A percentile compares a stretch with the other conserved stretches of the same genome.
phyloP scores from a whole-genome alignment of 441 rosid genomes.

The Omphalea diandra region DNA sequence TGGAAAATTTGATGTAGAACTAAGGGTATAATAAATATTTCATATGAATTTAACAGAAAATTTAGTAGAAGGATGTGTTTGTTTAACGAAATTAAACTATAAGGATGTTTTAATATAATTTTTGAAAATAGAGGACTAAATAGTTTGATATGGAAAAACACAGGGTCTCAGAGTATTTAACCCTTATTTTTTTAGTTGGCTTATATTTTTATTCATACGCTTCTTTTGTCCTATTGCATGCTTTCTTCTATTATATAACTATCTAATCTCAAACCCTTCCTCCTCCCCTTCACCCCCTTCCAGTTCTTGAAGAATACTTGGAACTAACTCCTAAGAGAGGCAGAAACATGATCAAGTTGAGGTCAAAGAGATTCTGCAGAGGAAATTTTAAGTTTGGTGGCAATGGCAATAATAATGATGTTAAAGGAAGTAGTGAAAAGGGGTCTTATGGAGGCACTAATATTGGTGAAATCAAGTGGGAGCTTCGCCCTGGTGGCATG shows the following conservation, averaged over 20 bases:
- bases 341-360: conserved; percentile 62
- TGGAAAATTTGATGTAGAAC: too few species aligned
- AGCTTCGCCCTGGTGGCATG: conserved; percentile 92
- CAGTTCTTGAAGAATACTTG: not conserved
- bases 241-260: conserved; percentile 39
- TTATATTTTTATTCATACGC: conserved; percentile 13
- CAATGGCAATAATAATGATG: conserved; percentile 23
- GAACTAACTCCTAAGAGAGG: not conserved
- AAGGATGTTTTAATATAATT: too few species aligned
- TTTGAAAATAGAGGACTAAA: too few species aligned
- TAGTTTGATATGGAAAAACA: too few species aligned
- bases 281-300: conserved; percentile 12
- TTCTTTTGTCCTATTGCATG: conserved; percentile 33
- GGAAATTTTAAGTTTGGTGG: conserved; percentile 59
- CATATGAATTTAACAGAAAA: too few species aligned
- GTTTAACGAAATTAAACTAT: too few species aligned
- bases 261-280: conserved; percentile 21
- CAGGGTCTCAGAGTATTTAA: too few species aligned
- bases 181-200: too few species aligned
- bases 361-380: conserved; percentile 67
- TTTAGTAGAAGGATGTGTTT: too few species aligned
- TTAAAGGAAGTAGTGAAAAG: conserved; percentile 32
- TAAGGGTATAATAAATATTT: too few species aligned
- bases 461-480: conserved; percentile 76
- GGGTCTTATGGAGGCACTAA: conserved; percentile 29